Conservation (phyloP, 495 filamentous ascomycete species). For the Ramalina intermedia region DNA sequence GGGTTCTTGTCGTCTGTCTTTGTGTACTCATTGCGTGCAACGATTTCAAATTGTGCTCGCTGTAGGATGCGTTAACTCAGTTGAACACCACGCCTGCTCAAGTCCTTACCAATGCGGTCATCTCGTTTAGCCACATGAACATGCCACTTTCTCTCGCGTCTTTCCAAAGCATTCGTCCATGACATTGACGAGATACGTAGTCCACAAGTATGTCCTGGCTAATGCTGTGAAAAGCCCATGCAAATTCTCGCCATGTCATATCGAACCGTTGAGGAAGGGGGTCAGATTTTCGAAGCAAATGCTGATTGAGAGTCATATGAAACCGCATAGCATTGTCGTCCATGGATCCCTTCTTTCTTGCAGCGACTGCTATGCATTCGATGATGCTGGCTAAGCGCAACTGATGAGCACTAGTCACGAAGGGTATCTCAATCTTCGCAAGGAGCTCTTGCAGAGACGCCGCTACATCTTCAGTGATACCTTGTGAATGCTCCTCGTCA, state of each 20-base stretch:
- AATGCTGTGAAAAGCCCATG: constrained; percentile 82
- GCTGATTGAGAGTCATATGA: constrained; percentile 77
- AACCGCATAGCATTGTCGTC: constrained; percentile 88
- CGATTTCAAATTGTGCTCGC: constrained; percentile 69
- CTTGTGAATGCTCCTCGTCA: constrained; percentile 44
- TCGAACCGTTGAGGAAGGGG: constrained; percentile 44
- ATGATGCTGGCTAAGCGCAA: constrained; percentile 77
- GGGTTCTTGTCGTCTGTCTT: constrained; percentile 80
- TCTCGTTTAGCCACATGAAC: constrained; percentile 87
- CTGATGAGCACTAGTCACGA: constrained; percentile 78
- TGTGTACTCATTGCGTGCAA: constrained; percentile 88
- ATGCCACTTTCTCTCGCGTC: constrained; percentile 76
- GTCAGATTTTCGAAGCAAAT: constrained; percentile 55
- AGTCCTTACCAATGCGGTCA: constrained; percentile 53
- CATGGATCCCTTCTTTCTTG: constrained; percentile 80
- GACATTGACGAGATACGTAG: constrained; percentile 68
- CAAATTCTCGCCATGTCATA: constrained; percentile 85
- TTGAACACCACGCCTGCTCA: neutral
- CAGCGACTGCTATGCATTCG: constrained; percentile 75
- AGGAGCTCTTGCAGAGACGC: constrained; percentile 60
- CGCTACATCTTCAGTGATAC: constrained; percentile 61
- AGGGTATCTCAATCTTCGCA: constrained; percentile 58
- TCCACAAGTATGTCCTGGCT: constrained; percentile 90
- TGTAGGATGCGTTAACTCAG: constrained; percentile 23
- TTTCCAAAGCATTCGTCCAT: constrained; percentile 67